Base-by-base conservation (phyloP, 2,329 filamentous ascomycete species). In the Alternaria burnsii region DNA sequence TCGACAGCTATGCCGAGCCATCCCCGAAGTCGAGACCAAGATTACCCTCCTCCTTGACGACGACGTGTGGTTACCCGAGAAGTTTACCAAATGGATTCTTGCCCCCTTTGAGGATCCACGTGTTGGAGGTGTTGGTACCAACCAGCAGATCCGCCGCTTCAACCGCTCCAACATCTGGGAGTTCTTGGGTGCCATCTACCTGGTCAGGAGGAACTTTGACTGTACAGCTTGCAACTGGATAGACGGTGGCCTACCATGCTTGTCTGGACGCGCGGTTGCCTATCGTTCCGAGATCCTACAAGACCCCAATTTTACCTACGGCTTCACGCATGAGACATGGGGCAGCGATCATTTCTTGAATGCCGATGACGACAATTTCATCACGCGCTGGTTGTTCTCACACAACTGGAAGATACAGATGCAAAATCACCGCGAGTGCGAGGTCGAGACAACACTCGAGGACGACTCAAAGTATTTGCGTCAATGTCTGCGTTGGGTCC, bases 331-430 rank as follows among this genome's bases (percentile, higher is more conserved):
- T 56, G 94, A 98, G 81, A 91, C 90, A 70, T 85, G 86, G 80
- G 75, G 76, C 32, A 77, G 74, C 66, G 89, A 90, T 71, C 97
- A 91, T 81, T 94, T 94, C 73, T 86, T 98, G 62, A 97, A 97
- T 75, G 93, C 94, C 26, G 94, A 98, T 79, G 94, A 98, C 78
- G 94, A 98, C 84, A 98, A 98, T 81, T 98, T 97, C 81, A 92
- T 98, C 71, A 97, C 94, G 7, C 89, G 94, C 59, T 98, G 94
- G 94, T 86, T 98, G 73, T 94, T 97, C 69, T 91, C 89, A 66
- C 91, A 97, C 81, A 87, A 90, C 69, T 97, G 93, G 92, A 93
- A 96, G 82, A 97, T 94, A 22, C 94, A 92, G 85, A 91, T 97
- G 79, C 94, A 98, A 82, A 97, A 97, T 81, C 90, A 97, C 78